Evolutionary conservation across 805 yeast species (phyloP), one percentile per base, ranked within the genome.

Genomic region (Candida coquimbonensis): DNA sequence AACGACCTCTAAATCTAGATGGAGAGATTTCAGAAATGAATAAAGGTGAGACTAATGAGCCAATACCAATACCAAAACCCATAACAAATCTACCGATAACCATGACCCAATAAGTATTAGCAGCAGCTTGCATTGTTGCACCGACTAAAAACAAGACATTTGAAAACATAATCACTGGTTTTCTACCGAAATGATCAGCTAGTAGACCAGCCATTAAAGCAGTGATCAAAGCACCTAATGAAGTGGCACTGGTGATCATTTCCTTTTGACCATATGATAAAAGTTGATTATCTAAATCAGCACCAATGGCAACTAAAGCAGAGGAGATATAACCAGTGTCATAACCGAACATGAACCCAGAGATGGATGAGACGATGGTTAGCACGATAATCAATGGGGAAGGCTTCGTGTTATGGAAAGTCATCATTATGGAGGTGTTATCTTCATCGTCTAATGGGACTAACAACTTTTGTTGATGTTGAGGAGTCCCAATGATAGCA

Each of bases 241-340:
- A 87, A 0, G 98, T 91, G 13, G 97, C 96, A 11, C 96, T 83
- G 0, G 98, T 93, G 57, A 93, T 88, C 52, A 87, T 70, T 67
- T 90, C 96, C 66, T 87, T 86, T 54, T 89, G 81, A 40, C 96
- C 95, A 47, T 79, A 75, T 0, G 89, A 70, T 44, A 90, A 71
- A 0, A 62, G 56, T 46, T 73, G 72, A 38, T 73, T 67, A 53
- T 79, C 78, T 50, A 91, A 74, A 61, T 87, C 96, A 6, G 80
- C 77, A 12, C 90, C 89, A 40, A 91, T 80, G 34, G 89, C 80
- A 19, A 90, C 96, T 56, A 91, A 72, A 0, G 97, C 97, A 17
- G 95, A 82, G 4, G 98, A 91, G 37, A 91, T 90, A 66, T 91
- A 91, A 54, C 98, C 98, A 1, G 98, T 91, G 64, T 91, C 99